phyloP scores from a whole-genome alignment of 768 basidiomycete species.

The Hypholoma fasciculare region DNA sequence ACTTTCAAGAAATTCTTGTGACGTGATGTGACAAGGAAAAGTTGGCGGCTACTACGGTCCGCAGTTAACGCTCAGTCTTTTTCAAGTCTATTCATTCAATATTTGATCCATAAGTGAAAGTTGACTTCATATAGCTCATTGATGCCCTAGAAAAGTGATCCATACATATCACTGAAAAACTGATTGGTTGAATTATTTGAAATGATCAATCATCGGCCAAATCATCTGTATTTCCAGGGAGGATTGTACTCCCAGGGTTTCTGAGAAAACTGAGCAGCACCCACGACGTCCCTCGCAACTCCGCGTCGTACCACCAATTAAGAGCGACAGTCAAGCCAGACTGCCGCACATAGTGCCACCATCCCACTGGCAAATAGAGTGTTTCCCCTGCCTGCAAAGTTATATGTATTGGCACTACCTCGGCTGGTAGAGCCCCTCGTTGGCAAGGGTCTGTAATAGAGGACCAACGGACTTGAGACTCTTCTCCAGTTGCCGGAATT shows the following conservation, averaged over 20 bases:
- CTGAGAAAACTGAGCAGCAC: slow-evolving; percentile 64
- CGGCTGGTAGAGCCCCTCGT: slow-evolving; percentile 44
- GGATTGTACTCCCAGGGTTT: slow-evolving; percentile 34
- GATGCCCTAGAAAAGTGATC: background rate
- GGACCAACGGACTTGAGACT: slow-evolving; percentile 74
- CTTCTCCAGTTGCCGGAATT: slow-evolving; percentile 25
- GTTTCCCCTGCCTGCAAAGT: slow-evolving; percentile 73
- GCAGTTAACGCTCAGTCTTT: background rate
- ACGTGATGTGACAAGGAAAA: slow-evolving; percentile 14
- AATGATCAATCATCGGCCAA: background rate
- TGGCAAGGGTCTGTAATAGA: slow-evolving; percentile 63
- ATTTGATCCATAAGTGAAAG: too few species aligned
- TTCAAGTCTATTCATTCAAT: too few species aligned
- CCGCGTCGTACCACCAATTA: slow-evolving; percentile 92
- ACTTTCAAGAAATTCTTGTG: slow-evolving; percentile 16
- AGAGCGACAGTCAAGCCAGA: slow-evolving; percentile 64
- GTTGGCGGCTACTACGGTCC: background rate
- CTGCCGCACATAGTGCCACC: slow-evolving; percentile 93
- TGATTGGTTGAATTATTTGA: background rate
- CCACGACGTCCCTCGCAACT: slow-evolving; percentile 72
- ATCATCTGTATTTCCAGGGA: slow-evolving; percentile 30
- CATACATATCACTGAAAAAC: background rate
- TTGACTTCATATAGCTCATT: background rate
- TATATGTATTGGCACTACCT: slow-evolving; percentile 66
- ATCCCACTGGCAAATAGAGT: slow-evolving; percentile 87